Evolutionary conservation across 2,329 filamentous ascomycete species (phyloP).

Genomic region (Aureobasidium sp.): DNA sequence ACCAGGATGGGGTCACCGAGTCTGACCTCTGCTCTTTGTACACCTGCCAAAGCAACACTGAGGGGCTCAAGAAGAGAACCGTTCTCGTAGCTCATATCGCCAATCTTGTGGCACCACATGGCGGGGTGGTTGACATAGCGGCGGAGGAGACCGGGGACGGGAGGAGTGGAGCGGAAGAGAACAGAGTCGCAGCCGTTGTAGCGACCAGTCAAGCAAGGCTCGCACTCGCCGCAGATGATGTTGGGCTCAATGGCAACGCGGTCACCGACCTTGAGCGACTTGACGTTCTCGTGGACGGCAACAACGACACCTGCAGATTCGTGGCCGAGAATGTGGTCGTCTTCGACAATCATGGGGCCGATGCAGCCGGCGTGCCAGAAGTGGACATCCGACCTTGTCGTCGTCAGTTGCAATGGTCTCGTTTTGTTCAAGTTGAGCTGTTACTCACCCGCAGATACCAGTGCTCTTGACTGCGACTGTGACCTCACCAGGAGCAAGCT

Average conservation of each 20-base stretch:
- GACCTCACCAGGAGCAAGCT: slow-evolving; percentile 73
- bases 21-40: slow-evolving; percentile 72
- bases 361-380: slow-evolving; percentile 97
- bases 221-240: slow-evolving; percentile 83
- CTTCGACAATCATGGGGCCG: slow-evolving; percentile 87
- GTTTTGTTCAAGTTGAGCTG: neutral
- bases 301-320: slow-evolving; percentile 81
- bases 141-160: slow-evolving; percentile 76
- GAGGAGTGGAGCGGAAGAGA: slow-evolving; percentile 82
- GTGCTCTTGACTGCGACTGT: slow-evolving; percentile 86
- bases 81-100: slow-evolving; percentile 83
- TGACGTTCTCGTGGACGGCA: slow-evolving; percentile 75
- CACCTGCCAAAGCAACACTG: slow-evolving; percentile 77
- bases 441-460: slow-evolving; percentile 79
- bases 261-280: slow-evolving; percentile 71
- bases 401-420: neutral
- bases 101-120: slow-evolving; percentile 93
- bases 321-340: slow-evolving; percentile 87
- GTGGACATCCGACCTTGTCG: slow-evolving; percentile 79
- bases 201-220: slow-evolving; percentile 81
- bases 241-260: slow-evolving; percentile 92
- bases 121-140: slow-evolving; percentile 94
- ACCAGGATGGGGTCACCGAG: slow-evolving; percentile 84
- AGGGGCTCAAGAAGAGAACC: slow-evolving; percentile 87
- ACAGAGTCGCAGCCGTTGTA: slow-evolving; percentile 93